Percentiles rank a stretch among this genome's conserved stretches.
phyloP scores from a whole-genome alignment of 2,329 filamentous ascomycete species.

The Penicillium rolfsii region DNA sequence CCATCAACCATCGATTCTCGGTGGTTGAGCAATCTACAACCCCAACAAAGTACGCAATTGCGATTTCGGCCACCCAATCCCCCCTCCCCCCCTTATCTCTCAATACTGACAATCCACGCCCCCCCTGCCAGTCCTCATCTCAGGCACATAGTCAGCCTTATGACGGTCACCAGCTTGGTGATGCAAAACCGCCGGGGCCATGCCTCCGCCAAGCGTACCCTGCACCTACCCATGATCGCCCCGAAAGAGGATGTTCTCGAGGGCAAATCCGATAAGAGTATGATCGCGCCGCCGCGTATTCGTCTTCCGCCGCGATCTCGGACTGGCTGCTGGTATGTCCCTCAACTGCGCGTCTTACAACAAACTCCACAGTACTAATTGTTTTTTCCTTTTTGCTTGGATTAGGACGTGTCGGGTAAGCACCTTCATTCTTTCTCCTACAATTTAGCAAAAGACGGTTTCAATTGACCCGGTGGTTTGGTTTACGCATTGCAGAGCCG shows the following conservation, averaged over 20 bases:
- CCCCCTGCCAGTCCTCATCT: neutral
- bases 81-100: neutral
- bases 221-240: constrained; percentile 50
- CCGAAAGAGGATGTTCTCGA: constrained; percentile 46
- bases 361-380: constrained; percentile 17
- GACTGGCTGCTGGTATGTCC: constrained; percentile 57
- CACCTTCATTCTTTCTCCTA: constrained; percentile 14
- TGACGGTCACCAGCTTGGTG: constrained; percentile 40
- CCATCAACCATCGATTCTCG: neutral
- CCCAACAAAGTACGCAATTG: constrained; percentile 4
- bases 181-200: constrained; percentile 44
- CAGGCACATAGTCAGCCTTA: constrained; percentile 30
- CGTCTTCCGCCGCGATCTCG: constrained; percentile 58
- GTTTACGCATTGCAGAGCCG: constrained; percentile 37
- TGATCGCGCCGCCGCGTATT: constrained; percentile 45
- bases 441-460: neutral
- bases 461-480: constrained; percentile 13
- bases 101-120: constrained; percentile 12
- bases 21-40: neutral
- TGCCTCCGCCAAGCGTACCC: constrained; percentile 42
- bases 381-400: neutral
- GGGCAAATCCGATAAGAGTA: constrained; percentile 36
- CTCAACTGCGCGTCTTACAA: too few species aligned
- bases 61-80: constrained; percentile 12
- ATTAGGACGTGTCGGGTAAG: constrained; percentile 50